phyloP scores from a whole-genome alignment of 192 early-diverging fungal genomes.

The Geranomyces michiganensis region DNA sequence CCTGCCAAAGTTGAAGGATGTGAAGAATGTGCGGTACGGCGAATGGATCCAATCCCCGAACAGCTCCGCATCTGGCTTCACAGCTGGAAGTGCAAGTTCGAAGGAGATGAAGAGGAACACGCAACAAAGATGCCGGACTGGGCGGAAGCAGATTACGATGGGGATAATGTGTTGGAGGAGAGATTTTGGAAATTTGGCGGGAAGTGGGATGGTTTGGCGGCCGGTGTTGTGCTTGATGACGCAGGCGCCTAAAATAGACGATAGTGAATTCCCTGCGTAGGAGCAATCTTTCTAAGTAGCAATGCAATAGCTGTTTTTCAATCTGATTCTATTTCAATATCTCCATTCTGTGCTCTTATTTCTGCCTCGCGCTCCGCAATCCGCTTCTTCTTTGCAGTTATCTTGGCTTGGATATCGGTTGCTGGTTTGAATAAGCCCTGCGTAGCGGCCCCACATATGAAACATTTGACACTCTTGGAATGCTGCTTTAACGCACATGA shows the following conservation, averaged over 20 bases:
- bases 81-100: conserved; percentile 72
- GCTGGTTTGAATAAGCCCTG: conserved; percentile 83
- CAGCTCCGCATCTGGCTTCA: conserved; percentile 89
- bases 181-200: conserved; percentile 57
- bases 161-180: conserved; percentile 38
- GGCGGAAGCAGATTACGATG: conserved; percentile 62
- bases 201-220: conserved; percentile 44
- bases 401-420: conserved; percentile 68
- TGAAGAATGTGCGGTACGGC: conserved; percentile 59
- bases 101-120: conserved; percentile 55
- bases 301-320: no score
- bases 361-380: conserved; percentile 54
- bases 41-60: conserved; percentile 71
- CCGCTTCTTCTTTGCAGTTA: conserved; percentile 54
- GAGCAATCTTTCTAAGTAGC: no score
- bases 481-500: conserved; percentile 85
- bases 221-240: conserved; percentile 16
- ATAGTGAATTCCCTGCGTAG: no score
- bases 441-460: conserved; percentile 83
- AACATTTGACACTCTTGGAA: conserved; percentile 85
- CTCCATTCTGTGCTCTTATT: conserved; percentile 38
- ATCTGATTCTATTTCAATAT: no score
- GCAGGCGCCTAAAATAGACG: background rate
- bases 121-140: conserved; percentile 81
- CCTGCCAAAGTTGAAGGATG: conserved; percentile 40